A percentile compares a stretch with the other conserved stretches of the same genome.
These are phyloP conservation scores for Rhizopogon vinicolor DNA, from an alignment of 768 basidiomycete species.

Conservation along the genomic window DNA sequence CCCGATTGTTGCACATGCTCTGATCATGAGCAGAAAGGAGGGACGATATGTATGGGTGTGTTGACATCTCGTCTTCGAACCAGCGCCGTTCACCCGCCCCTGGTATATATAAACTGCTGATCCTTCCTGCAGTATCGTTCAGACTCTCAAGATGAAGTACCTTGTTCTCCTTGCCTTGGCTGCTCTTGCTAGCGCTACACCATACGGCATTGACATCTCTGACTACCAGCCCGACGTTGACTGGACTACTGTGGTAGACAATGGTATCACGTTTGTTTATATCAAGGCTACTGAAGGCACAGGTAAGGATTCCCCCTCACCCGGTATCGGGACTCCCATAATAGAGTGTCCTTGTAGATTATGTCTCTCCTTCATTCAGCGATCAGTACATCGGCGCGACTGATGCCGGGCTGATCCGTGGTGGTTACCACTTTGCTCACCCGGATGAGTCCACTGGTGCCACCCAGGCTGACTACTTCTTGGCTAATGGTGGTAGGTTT, in stretches of 20 bases:
- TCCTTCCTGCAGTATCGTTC: background rate
- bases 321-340: background rate
- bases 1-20: constrained; percentile 9
- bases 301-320: constrained; percentile 25
- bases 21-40: constrained; percentile 4
- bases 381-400: constrained; percentile 55
- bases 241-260: constrained; percentile 46
- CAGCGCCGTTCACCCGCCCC: background rate
- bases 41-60: background rate
- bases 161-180: constrained; percentile 12
- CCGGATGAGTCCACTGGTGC: constrained; percentile 52
- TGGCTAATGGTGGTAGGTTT: constrained; percentile 46
- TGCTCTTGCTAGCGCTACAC: constrained; percentile 23
- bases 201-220: constrained; percentile 55
- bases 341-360: constrained; percentile 11
- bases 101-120: constrained; percentile 7
- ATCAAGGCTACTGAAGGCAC: constrained; percentile 69
- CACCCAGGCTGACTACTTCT: constrained; percentile 54
- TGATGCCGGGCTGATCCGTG: constrained; percentile 51
- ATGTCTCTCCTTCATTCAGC: constrained; percentile 28
- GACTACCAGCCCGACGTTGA: constrained; percentile 42
- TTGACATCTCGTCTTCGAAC: background rate
- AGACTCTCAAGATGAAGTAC: constrained; percentile 13
- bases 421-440: constrained; percentile 57
- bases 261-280: constrained; percentile 51